Evolutionary conservation across 116 monocot species (phyloP).

Genomic region (Trichopus zeylanicus): DNA sequence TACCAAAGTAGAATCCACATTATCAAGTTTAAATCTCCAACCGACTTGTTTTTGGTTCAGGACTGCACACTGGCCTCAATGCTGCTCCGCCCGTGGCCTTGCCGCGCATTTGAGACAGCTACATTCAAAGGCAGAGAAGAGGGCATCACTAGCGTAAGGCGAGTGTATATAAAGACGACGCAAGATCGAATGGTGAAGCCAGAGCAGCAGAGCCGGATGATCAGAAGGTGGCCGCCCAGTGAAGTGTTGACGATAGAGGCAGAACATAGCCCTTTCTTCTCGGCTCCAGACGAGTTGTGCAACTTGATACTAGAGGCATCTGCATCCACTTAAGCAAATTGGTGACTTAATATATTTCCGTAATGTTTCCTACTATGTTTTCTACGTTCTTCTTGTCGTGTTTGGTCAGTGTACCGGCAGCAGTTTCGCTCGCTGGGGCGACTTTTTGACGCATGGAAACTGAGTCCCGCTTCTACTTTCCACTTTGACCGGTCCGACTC

Average conservation of each 20-base stretch:
- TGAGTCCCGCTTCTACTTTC: too few relatives aligned
- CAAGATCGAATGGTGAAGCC: slow-evolving; percentile 28
- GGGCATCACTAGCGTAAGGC: slow-evolving; percentile 18
- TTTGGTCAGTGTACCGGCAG: too few relatives aligned
- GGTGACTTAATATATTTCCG: too few relatives aligned
- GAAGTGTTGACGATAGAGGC: slow-evolving; percentile 28
- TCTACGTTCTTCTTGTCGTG: too few relatives aligned
- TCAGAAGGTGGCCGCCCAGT: slow-evolving; percentile 44
- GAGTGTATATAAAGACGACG: slow-evolving; percentile 38
- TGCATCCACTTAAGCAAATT: too few relatives aligned
- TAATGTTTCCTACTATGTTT: too few relatives aligned
- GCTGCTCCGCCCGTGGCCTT: slow-evolving; percentile 40
- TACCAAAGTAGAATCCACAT: not conserved
- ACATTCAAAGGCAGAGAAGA: slow-evolving; percentile 13
- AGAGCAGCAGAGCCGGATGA: slow-evolving; percentile 50
- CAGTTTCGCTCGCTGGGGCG: too few relatives aligned
- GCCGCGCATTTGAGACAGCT: slow-evolving; percentile 2
- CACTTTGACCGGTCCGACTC: too few relatives aligned
- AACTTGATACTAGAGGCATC: slow-evolving; percentile 17
- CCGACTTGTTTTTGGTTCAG: slow-evolving; percentile 5
- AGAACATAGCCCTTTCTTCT: slow-evolving; percentile 74
- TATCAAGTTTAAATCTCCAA: not conserved
- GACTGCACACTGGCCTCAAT: slow-evolving; percentile 47
- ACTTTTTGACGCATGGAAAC: too few relatives aligned
- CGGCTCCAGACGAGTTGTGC: slow-evolving; percentile 27